These are phyloP conservation scores for Alternaria postmessia DNA, from an alignment of 2,329 filamentous ascomycete genomes.

Conservation along the genomic window DNA sequence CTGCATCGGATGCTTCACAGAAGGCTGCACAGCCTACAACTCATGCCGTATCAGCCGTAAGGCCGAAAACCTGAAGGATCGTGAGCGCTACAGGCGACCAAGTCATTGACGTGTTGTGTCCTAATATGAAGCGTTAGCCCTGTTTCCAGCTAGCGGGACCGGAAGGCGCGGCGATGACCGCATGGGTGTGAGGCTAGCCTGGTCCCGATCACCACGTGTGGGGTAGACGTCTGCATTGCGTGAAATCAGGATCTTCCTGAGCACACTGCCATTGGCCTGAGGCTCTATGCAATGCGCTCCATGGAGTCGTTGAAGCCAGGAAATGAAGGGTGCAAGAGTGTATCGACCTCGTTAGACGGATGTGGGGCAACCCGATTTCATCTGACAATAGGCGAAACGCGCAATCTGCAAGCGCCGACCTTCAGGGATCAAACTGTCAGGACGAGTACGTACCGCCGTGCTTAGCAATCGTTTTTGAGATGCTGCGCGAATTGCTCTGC, in stretches of 20 bases:
- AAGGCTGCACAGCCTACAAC: slow-evolving; percentile 28
- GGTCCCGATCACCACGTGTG: slow-evolving; percentile 14
- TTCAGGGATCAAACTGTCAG: slow-evolving; percentile 1
- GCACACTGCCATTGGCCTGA: neutral
- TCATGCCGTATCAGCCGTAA: slow-evolving; percentile 28
- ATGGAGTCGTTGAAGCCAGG: slow-evolving; percentile 9
- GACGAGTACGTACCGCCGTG: slow-evolving; percentile 44
- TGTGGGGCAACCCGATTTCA: slow-evolving; percentile 14
- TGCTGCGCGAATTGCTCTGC: slow-evolving; percentile 31
- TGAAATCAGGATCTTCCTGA: neutral
- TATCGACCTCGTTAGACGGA: slow-evolving; percentile 13
- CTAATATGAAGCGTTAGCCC: slow-evolving; percentile 27
- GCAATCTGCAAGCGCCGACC: slow-evolving; percentile 3
- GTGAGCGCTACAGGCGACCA: slow-evolving; percentile 41
- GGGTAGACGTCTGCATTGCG: slow-evolving; percentile 13
- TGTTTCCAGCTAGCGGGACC: slow-evolving; percentile 13
- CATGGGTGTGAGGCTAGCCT: slow-evolving; percentile 15
- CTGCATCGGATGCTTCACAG: slow-evolving; percentile 4
- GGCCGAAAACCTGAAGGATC: slow-evolving; percentile 37
- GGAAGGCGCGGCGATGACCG: slow-evolving; percentile 18
- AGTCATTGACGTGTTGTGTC: slow-evolving; percentile 45
- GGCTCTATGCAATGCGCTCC: slow-evolving; percentile 2
- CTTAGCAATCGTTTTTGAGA: slow-evolving; percentile 48
- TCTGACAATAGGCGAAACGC: slow-evolving; percentile 19
- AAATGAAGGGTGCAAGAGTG: slow-evolving; percentile 13